A percentile compares a stretch with the other conserved stretches of the same genome.
Evolutionary conservation across 2,329 filamentous ascomycete species (phyloP).

Genomic region (Pestalotiopsis sp.): DNA sequence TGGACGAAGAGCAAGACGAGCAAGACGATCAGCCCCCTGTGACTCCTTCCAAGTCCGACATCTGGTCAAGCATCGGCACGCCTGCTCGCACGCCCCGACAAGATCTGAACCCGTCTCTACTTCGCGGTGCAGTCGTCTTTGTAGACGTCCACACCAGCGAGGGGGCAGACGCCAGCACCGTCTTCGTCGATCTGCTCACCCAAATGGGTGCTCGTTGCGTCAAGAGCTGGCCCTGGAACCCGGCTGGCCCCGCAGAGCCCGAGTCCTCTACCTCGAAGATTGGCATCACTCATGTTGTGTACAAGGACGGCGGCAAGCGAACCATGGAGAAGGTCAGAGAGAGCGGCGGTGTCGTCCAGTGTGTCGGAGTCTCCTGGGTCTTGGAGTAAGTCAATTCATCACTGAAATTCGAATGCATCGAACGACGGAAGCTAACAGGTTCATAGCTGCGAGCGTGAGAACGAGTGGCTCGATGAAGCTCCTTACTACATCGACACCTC

Average conservation of each 20-base stretch:
- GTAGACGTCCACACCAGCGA: slow-evolving; percentile 84
- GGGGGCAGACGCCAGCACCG: slow-evolving; percentile 75
- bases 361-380: slow-evolving; percentile 86
- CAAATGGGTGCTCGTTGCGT: slow-evolving; percentile 82
- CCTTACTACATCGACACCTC: slow-evolving; percentile 69
- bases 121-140: slow-evolving; percentile 74
- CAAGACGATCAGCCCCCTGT: slow-evolving; percentile 29
- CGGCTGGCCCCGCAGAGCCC: slow-evolving; percentile 35
- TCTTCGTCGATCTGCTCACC: slow-evolving; percentile 76
- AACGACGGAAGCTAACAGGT: slow-evolving; percentile 25
- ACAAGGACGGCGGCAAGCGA: slow-evolving; percentile 79
- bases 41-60: slow-evolving; percentile 49
- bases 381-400: slow-evolving; percentile 66
- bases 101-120: slow-evolving; percentile 52
- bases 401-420: not conserved
- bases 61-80: slow-evolving; percentile 56
- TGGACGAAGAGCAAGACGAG: slow-evolving; percentile 22
- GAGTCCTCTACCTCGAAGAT: slow-evolving; percentile 51
- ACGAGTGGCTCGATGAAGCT: slow-evolving; percentile 73
- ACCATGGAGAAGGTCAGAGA: slow-evolving; percentile 80
- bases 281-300: slow-evolving; percentile 85
- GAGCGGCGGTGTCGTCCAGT: slow-evolving; percentile 73
- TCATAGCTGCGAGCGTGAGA: slow-evolving; percentile 70
- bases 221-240: slow-evolving; percentile 75
- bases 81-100: slow-evolving; percentile 57